These are phyloP conservation scores for Komagataella pseudopastoris DNA, from an alignment of 805 yeast species.

Conservation along the genomic window DNA sequence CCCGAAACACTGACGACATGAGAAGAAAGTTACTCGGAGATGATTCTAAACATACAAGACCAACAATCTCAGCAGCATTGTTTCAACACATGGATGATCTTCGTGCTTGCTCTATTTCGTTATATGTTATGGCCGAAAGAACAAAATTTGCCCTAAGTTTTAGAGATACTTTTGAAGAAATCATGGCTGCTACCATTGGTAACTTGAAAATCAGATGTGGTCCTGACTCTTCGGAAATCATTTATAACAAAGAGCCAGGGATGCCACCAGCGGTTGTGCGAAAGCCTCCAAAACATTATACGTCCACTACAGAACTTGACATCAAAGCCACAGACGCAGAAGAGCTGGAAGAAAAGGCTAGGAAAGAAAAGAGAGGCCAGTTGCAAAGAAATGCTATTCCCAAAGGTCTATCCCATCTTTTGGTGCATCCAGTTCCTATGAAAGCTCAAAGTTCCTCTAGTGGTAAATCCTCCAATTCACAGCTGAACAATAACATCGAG, in stretches of 20 bases:
- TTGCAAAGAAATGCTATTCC: slow-evolving; percentile 40
- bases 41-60: slow-evolving; percentile 45
- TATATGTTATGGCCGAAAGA: slow-evolving; percentile 55
- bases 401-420: slow-evolving; percentile 34
- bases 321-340: slow-evolving; percentile 21
- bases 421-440: slow-evolving; percentile 18
- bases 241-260: slow-evolving; percentile 30
- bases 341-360: slow-evolving; percentile 30
- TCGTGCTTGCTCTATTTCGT: slow-evolving; percentile 49
- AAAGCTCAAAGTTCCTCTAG: neutral
- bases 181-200: slow-evolving; percentile 51
- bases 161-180: slow-evolving; percentile 55
- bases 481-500: slow-evolving; percentile 7
- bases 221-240: slow-evolving; percentile 43
- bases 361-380: slow-evolving; percentile 33
- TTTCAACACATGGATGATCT: slow-evolving; percentile 48
- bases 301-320: slow-evolving; percentile 16
- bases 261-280: slow-evolving; percentile 50
- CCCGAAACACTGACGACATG: slow-evolving; percentile 47
- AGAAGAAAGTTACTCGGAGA: slow-evolving; percentile 42
- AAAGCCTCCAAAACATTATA: slow-evolving; percentile 23
- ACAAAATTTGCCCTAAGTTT: slow-evolving; percentile 47
- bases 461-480: slow-evolving; percentile 18
- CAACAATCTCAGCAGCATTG: slow-evolving; percentile 37
- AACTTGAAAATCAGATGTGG: slow-evolving; percentile 51